A percentile compares a stretch with the other conserved stretches of the same genome.
Conservation (phyloP, 768 basidiomycete genomes). For the Naganishia onofrii region DNA sequence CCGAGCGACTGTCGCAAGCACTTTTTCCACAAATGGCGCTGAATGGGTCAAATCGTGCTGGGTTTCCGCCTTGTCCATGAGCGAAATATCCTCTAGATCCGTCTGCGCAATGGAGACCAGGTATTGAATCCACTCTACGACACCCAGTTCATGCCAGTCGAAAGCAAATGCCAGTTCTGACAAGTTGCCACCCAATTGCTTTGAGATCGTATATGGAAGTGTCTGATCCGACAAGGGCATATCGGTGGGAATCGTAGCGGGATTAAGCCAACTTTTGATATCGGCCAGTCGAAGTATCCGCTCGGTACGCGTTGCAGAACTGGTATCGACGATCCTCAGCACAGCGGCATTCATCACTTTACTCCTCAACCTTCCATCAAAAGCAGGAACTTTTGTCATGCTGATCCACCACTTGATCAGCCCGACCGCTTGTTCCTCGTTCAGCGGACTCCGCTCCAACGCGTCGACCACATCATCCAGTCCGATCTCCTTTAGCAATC, state of each 20-base stretch:
- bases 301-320: conserved; percentile 55
- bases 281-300: conserved; percentile 67
- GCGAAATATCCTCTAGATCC: neutral
- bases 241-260: conserved; percentile 65
- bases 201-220: conserved; percentile 67
- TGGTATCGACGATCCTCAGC: conserved; percentile 52
- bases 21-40: conserved; percentile 73
- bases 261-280: conserved; percentile 70
- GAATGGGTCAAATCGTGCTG: conserved; percentile 67
- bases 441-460: conserved; percentile 67
- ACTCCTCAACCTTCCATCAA: conserved; percentile 53
- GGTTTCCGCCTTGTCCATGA: conserved; percentile 7
- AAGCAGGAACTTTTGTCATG: conserved; percentile 54
- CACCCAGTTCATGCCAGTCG: conserved; percentile 72
- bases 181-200: conserved; percentile 38
- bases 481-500: conserved; percentile 69
- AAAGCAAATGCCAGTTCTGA: conserved; percentile 54
- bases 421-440: conserved; percentile 69
- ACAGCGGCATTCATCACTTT: conserved; percentile 73
- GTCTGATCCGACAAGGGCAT: conserved; percentile 73
- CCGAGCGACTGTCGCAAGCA: conserved; percentile 65
- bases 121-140: conserved; percentile 72
- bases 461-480: conserved; percentile 81
- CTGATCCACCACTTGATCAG: conserved; percentile 83
- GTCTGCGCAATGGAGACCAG: conserved; percentile 53